phyloP scores from a whole-genome alignment of 139 green algal genomes.

The Tetradesmus obliquus region DNA sequence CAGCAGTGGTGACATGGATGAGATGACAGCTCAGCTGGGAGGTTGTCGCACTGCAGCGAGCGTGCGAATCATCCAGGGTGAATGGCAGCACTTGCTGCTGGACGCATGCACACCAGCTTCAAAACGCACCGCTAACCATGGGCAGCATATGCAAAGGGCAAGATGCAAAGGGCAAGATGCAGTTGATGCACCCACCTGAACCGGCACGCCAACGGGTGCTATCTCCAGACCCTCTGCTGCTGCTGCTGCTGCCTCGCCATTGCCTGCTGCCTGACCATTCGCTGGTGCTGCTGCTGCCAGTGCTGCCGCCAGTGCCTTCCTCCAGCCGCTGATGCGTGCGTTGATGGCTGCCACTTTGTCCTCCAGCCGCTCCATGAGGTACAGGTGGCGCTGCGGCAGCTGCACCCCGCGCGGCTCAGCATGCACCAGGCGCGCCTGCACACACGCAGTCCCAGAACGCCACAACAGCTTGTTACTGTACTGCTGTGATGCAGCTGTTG shows the following conservation, averaged over 20 bases:
- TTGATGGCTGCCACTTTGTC: slow-evolving; percentile 74
- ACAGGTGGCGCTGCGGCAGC: slow-evolving; percentile 42
- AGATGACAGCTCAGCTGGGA: neutral
- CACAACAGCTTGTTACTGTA: neutral
- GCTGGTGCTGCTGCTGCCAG: slow-evolving; percentile 8
- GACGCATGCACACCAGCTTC: neutral
- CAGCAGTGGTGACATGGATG: neutral
- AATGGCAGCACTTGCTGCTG: neutral
- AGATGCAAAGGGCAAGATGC: neutral
- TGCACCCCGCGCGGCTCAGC: slow-evolving; percentile 36
- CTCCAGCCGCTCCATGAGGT: slow-evolving; percentile 66
- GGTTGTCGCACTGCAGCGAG: neutral
- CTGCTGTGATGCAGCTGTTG: neutral
- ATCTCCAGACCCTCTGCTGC: slow-evolving; percentile 1
- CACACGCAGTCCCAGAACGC: neutral
- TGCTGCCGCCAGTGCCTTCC: slow-evolving; percentile 45
- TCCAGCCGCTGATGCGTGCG: slow-evolving; percentile 54
- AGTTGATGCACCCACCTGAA: slow-evolving; percentile 23
- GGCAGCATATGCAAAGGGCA: neutral
- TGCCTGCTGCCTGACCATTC: neutral
- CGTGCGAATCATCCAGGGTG: neutral
- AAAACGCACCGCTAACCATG: neutral
- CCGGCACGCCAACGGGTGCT: slow-evolving; percentile 52
- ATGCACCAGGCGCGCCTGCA: slow-evolving; percentile 32
- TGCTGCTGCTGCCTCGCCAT: neutral